A percentile compares a stretch with the other conserved stretches of the same genome.
Evolutionary conservation across 2,329 filamentous ascomycete species (phyloP).

Genomic region (Xylariaceae sp.): DNA sequence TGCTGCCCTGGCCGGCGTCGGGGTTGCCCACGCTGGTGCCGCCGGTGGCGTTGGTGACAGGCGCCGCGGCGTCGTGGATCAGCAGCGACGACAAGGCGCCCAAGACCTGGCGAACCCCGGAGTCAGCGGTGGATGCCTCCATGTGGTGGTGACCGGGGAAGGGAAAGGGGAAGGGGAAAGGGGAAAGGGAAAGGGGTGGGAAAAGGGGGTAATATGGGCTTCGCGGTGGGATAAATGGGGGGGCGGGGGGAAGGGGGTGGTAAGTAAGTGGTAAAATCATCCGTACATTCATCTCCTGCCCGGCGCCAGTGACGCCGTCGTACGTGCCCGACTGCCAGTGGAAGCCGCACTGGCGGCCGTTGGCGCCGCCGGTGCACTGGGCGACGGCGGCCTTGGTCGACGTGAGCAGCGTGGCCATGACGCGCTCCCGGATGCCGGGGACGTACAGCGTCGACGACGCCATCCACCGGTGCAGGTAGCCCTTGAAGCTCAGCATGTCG

Average conservation of each 20-base stretch:
- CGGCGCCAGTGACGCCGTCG: conserved; percentile 39
- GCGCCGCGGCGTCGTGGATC: conserved; percentile 22
- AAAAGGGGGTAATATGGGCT: no score
- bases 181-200: no score
- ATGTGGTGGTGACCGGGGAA: no score
- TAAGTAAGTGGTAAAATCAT: no score
- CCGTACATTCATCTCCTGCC: conserved; percentile 43
- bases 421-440: conserved; percentile 26
- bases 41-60: conserved; percentile 31
- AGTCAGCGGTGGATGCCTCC: no score
- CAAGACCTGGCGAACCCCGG: no score
- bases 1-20: conserved; percentile 12
- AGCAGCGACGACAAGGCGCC: conserved; percentile 37
- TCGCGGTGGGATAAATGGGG: no score
- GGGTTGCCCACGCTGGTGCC: conserved; percentile 28
- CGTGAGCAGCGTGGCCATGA: conserved; percentile 28
- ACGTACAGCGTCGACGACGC: conserved; percentile 30
- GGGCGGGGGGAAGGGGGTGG: no score
- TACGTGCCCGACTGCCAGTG: conserved; percentile 38
- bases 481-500: conserved; percentile 52
- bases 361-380: conserved; percentile 25
- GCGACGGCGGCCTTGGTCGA: conserved; percentile 32
- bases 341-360: conserved; percentile 39
- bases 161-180: no score
- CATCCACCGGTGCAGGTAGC: conserved; percentile 47